Percentiles rank a stretch among this genome's conserved stretches.
These are phyloP conservation scores for Alnus rubra DNA, from an alignment of 306 rosid species.

Conservation along the genomic window DNA sequence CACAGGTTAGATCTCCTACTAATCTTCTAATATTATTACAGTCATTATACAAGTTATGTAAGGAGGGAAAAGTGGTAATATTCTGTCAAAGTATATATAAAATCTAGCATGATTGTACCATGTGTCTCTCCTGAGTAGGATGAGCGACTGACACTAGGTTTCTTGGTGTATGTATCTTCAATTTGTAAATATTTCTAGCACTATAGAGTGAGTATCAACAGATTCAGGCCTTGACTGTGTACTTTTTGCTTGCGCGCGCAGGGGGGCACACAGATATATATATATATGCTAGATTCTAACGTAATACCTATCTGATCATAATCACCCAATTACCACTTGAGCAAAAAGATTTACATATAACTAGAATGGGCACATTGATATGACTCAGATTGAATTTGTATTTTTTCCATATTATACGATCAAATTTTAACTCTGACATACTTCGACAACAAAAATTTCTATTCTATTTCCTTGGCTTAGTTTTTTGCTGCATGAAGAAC, in stretches of 20 bases:
- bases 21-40: not conserved
- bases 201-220: not conserved
- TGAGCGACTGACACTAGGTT: not conserved
- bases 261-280: too few species aligned
- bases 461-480: not conserved
- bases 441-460: not conserved
- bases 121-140: not conserved
- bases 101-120: too few species aligned
- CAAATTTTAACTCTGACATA: not conserved
- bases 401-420: not conserved
- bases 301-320: not conserved
- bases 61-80: not conserved
- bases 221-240: constrained; percentile 11
- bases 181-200: constrained; percentile 12
- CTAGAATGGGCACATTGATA: constrained; percentile 8
- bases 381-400: not conserved
- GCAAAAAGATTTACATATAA: not conserved
- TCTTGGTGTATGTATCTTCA: not conserved
- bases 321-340: constrained; percentile 6
- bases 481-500: not conserved
- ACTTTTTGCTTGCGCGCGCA: not conserved
- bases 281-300: not conserved
- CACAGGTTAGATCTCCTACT: constrained; percentile 55
- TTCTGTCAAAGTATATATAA: not conserved
- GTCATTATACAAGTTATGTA: not conserved